A percentile compares a stretch with the other conserved stretches of the same genome.
Evolutionary conservation across 768 basidiomycete genomes (phyloP).

Genomic region (Mycena alexandri): DNA sequence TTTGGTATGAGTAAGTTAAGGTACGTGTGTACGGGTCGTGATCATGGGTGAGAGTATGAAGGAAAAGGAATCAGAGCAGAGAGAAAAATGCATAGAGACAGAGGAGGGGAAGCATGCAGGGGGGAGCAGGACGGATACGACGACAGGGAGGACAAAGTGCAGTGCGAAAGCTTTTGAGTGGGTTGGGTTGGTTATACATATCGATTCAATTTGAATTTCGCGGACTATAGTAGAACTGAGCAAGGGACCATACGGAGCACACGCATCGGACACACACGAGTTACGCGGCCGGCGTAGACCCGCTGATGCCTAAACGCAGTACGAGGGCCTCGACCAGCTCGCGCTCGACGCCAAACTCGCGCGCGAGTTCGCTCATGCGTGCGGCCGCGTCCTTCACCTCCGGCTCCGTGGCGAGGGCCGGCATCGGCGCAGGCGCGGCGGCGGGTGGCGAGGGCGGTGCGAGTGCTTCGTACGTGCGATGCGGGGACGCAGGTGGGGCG

Average conservation of each 20-base stretch:
- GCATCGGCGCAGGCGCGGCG: constrained; percentile 15
- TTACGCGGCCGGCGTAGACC: background rate
- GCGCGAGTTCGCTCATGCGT: constrained; percentile 64
- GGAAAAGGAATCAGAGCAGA: too few species aligned
- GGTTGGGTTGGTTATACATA: background rate
- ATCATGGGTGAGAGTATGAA: background rate
- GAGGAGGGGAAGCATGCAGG: background rate
- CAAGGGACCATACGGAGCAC: background rate
- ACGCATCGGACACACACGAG: too few species aligned
- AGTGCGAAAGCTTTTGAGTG: constrained; percentile 35
- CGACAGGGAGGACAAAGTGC: constrained; percentile 13
- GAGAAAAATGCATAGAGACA: background rate
- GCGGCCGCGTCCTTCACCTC: constrained; percentile 48
- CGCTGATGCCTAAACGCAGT: constrained; percentile 59
- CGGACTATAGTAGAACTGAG: background rate
- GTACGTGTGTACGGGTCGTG: constrained; percentile 1
- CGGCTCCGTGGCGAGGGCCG: constrained; percentile 2
- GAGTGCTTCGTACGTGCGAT: constrained; percentile 7
- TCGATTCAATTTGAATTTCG: constrained; percentile 1
- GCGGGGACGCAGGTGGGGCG: constrained; percentile 30
- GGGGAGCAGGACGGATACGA: background rate
- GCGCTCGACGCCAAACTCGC: constrained; percentile 81
- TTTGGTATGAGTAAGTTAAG: background rate
- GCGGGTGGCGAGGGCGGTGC: constrained; percentile 9
- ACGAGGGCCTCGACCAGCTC: constrained; percentile 76